Evolutionary conservation across 1,139 yeast species (phyloP).

Genomic region (Sugiyamaella neomexicana): DNA sequence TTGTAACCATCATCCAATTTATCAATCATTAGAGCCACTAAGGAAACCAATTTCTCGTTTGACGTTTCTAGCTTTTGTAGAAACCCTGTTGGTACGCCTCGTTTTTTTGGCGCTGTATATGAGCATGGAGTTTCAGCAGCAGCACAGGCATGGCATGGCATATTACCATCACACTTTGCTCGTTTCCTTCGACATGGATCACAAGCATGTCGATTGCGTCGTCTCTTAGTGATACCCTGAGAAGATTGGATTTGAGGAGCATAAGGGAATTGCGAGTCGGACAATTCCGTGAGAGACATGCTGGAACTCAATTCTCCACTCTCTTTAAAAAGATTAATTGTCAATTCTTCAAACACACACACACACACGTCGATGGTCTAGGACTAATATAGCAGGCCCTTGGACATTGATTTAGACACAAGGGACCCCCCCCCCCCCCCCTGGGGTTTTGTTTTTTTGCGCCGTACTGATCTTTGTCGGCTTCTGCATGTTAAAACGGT

Average conservation of each 20-base stretch:
- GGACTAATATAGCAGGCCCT: too few species aligned
- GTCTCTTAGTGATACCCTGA: conserved; percentile 8
- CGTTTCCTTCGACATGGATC: conserved; percentile 20
- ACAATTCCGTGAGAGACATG: not conserved
- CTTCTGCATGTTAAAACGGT: too few species aligned
- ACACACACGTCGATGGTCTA: too few species aligned
- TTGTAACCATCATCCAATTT: conserved; percentile 9
- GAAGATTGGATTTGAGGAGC: conserved; percentile 5
- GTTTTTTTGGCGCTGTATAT: conserved; percentile 19
- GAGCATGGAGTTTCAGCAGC: conserved; percentile 12
- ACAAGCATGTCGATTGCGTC: conserved; percentile 20
- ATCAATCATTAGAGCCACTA: conserved; percentile 14
- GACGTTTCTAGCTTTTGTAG: conserved; percentile 18
- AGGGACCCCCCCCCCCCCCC: too few species aligned
- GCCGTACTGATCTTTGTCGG: too few species aligned
- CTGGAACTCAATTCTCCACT: not conserved
- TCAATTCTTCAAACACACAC: too few species aligned
- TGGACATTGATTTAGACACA: too few species aligned
- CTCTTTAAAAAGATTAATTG: too few species aligned
- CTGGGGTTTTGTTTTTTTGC: too few species aligned
- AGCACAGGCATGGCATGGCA: conserved; percentile 18
- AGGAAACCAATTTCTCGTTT: conserved; percentile 17
- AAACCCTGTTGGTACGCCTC: conserved; percentile 21
- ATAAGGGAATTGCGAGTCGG: conserved; percentile 8
- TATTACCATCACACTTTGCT: conserved; percentile 18